Evolutionary conservation across 2,329 filamentous ascomycete species (phyloP).

Genomic region (Fusarium fujikuroi): DNA sequence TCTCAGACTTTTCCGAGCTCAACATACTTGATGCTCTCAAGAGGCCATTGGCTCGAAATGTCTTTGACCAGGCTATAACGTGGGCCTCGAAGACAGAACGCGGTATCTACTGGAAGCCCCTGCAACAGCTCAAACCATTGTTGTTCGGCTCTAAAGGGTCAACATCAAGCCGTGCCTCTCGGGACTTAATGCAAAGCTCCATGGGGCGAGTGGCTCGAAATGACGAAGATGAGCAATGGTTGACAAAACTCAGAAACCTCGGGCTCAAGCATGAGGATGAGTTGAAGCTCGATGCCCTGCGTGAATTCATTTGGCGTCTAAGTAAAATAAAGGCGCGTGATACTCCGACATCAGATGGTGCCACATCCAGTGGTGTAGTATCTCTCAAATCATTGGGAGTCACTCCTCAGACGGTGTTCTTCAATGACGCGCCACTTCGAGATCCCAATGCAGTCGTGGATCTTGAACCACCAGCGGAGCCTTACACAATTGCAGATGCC

Average conservation of each 20-base stretch:
- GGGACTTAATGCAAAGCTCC: constrained; percentile 65
- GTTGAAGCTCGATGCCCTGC: constrained; percentile 83
- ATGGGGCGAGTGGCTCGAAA: constrained; percentile 76
- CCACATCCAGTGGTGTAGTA: constrained; percentile 62
- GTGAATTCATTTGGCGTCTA: constrained; percentile 92
- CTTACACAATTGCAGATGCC: constrained; percentile 89
- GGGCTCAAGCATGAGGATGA: constrained; percentile 88
- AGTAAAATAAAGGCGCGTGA: constrained; percentile 75
- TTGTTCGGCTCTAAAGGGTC: constrained; percentile 71
- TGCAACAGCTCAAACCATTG: constrained; percentile 71
- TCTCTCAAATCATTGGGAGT: constrained; percentile 79
- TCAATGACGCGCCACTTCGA: constrained; percentile 77
- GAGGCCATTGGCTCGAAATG: constrained; percentile 78
- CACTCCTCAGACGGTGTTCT: constrained; percentile 89
- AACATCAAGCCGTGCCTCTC: constrained; percentile 64
- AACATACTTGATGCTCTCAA: constrained; percentile 84
- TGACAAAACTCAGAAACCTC: constrained; percentile 84
- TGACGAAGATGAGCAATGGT: constrained; percentile 94
- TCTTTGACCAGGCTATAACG: constrained; percentile 85
- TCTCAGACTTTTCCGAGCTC: constrained; percentile 74
- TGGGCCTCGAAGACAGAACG: constrained; percentile 88
- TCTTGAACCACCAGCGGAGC: constrained; percentile 51
- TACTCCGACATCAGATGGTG: constrained; percentile 49
- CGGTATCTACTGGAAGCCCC: constrained; percentile 87
- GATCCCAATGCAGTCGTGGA: constrained; percentile 50